Evolutionary conservation across 2,329 filamentous ascomycete species (phyloP), one percentile per base, ranked within the genome.

Genomic region (Lizonia empirigonia): DNA sequence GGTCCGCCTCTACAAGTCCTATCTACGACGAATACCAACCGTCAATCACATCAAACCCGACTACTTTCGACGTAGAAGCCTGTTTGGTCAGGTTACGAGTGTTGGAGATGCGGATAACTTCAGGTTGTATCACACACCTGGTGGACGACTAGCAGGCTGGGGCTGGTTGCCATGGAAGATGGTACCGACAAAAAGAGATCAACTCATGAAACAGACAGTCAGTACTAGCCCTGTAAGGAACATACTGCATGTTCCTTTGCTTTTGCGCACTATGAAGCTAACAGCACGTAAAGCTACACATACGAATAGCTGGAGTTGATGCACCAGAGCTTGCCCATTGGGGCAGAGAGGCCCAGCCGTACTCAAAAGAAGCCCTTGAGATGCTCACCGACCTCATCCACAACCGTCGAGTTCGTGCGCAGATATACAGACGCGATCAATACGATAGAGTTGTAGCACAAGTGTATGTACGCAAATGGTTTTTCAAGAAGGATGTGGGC

Each of bases 51-150:
- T 99, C 61, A 85, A 85, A 38, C 88, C 90, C 2, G 78, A 80
- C 9, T 88, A 87, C 68, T 93, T 93, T 69, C 85, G 89, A 36
- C 85, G 80, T 54, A 82, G 89, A 62, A 92, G 85, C 61, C 69
- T 99, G 33, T 88, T 93, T 63, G 94, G 94, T 12, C 83, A 83
- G 55, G 94, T 97, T 33, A 97, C 93, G 10, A 91, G 89, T 62
- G 94, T 99, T 19, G 94, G 95, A 33, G 94, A 99, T 80, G 95
- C 91, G 4, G 94, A 99, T 74, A 93, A 93, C 70, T 97, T 99
- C 72, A 88, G 94, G 62, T 73, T 99, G 38, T 99, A 88, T 71
- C 94, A 99, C 73, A 97, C 91, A 0, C 94, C 94, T 0, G 93
- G 93, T n/a, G 94, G 94, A 9, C 82, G 86, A 59, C 74, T 92